These are phyloP conservation scores for Tulasnella sp. DNA, from an alignment of 768 basidiomycete species.

Conservation along the genomic window DNA sequence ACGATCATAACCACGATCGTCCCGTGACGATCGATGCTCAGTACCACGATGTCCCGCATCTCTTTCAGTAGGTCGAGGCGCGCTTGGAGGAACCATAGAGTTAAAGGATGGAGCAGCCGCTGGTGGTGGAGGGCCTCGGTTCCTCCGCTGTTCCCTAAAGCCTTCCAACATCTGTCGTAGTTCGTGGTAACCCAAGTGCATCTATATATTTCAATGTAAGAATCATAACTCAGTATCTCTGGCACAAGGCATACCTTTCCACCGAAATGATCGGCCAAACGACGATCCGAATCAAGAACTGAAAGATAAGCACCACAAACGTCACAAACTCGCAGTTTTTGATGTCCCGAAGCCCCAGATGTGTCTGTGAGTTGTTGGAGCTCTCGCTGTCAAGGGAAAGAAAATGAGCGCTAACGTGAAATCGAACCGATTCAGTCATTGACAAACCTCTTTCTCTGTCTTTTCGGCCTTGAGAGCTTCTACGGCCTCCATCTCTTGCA, in stretches of 20 bases:
- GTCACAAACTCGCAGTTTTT: constrained; percentile 98
- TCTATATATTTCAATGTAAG: constrained; percentile 39
- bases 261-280: constrained; percentile 98
- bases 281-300: constrained; percentile 94
- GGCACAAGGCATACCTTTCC: constrained; percentile 62
- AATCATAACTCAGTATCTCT: neutral
- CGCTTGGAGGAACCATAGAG: constrained; percentile 15
- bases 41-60: constrained; percentile 13
- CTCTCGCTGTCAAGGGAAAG: constrained; percentile 48
- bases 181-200: constrained; percentile 98
- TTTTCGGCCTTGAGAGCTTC: constrained; percentile 96
- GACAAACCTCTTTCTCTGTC: constrained; percentile 76
- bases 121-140: constrained; percentile 38
- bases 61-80: constrained; percentile 20
- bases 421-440: constrained; percentile 12
- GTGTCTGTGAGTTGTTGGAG: constrained; percentile 94
- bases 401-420: neutral
- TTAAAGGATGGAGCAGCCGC: constrained; percentile 15
- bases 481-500: constrained; percentile 94
- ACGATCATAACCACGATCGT: constrained; percentile 18
- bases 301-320: constrained; percentile 99
- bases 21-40: constrained; percentile 17
- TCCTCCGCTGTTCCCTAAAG: constrained; percentile 84
- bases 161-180: constrained; percentile 84
- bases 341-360: constrained; percentile 98